A percentile compares a stretch with the other conserved stretches of the same genome.
These are phyloP conservation scores for Zygoascus biomembranicola DNA, from an alignment of 805 yeast genomes.

Conservation along the genomic window DNA sequence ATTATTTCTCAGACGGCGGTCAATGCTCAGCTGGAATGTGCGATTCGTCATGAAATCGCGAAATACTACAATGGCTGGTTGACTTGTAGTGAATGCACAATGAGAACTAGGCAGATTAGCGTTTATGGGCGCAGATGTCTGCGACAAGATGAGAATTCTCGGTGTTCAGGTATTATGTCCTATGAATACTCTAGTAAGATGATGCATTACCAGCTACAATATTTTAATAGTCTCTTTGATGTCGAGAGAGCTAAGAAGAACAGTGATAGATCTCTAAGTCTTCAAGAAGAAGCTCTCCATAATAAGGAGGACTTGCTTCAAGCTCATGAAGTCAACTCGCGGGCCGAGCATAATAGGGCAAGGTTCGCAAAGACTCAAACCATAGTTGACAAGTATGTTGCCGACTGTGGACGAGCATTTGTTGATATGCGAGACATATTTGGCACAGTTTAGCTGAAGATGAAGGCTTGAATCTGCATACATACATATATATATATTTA, in stretches of 20 bases:
- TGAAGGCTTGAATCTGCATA: background rate
- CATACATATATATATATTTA: background rate
- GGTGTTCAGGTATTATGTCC: conserved; percentile 71
- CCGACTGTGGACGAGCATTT: conserved; percentile 79
- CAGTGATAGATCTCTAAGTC: conserved; percentile 12
- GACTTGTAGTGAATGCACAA: conserved; percentile 81
- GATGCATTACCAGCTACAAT: conserved; percentile 77
- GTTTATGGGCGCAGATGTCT: conserved; percentile 86
- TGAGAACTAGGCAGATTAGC: conserved; percentile 72
- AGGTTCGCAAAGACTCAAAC: conserved; percentile 44
- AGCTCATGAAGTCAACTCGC: conserved; percentile 41
- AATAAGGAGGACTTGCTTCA: conserved; percentile 17
- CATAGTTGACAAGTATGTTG: conserved; percentile 64
- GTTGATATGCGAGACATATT: conserved; percentile 83
- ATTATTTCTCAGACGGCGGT: conserved; percentile 46
- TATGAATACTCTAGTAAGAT: conserved; percentile 70
- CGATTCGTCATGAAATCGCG: conserved; percentile 61
- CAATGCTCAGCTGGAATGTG: conserved; percentile 65
- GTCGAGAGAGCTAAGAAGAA: conserved; percentile 60
- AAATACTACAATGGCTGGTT: conserved; percentile 83
- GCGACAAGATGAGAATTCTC: conserved; percentile 41
- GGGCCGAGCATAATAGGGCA: conserved; percentile 71
- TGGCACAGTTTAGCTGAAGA: conserved; percentile 9
- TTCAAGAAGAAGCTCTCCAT: conserved; percentile 28
- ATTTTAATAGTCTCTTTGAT: conserved; percentile 72